Base-by-base conservation (phyloP, 768 basidiomycete species). In the Boletus patriciae region DNA sequence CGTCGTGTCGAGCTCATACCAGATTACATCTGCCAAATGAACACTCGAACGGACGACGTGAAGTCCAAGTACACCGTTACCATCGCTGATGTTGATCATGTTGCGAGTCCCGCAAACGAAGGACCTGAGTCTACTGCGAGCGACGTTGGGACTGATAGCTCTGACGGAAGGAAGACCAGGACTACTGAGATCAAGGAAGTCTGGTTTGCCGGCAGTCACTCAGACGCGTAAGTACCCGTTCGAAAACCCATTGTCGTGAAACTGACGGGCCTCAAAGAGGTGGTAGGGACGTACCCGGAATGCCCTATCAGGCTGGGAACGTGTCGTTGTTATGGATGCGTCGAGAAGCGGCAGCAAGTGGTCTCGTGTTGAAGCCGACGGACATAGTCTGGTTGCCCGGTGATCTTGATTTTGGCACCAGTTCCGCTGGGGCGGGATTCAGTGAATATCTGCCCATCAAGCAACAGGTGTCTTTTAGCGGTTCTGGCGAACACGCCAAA, bases 151-250 rank as follows among this genome's bases (percentile, higher is more conserved):
- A 46, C 47, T 11, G 19, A 23, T 42, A 2, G 3, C 18, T 48
- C 52, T 16, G 34, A 16, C 19, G 40, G 7, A 19, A 27, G 4
- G 25, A 25, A 25, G 25, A 4, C 25, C 25, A 25, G 25, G 25
- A 25, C 25, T 25, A 10, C 29, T 31, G 29, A 31, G 29, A 31
- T 31, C 29, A 31, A 31, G 9, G 29, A 31, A 31, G 29, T 31
- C 29, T 31, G 29, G 29, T 31, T 31, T 31, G 29, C 29, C 29
- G 8, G 29, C 8, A 31, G 9, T 31, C 29, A 31, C 29, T 65
- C 64, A 31, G 76, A 76, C 60, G 61, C 49, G 74, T 72, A 18
- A 11, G 60, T 46, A 21, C 23, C 13, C 27, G 3, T 40, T 36
- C 3, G 4, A 29, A 29, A 33, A 25, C 2, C 1, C 3, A 6